These are phyloP conservation scores for Penicillium ochrochloron DNA, from an alignment of 495 filamentous ascomycete species.

Conservation along the genomic window DNA sequence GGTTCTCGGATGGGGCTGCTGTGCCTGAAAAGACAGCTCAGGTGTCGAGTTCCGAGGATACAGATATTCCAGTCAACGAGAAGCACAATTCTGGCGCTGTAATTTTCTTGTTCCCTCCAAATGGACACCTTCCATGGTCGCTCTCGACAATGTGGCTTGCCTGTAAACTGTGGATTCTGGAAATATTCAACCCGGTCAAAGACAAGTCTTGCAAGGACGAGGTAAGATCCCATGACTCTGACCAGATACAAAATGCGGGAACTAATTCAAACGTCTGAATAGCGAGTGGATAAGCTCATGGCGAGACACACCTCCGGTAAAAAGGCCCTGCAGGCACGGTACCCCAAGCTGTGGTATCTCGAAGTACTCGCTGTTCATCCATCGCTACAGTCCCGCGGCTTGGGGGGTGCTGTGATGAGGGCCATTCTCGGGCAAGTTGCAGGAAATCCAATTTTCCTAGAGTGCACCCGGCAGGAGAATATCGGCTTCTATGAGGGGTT, in stretches of 20 bases:
- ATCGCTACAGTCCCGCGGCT: conserved; percentile 31
- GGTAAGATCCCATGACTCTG: conserved; percentile 12
- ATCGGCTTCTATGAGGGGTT: conserved; percentile 34
- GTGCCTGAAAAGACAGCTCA: background rate
- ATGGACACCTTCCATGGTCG: conserved; percentile 21
- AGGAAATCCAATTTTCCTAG: conserved; percentile 28
- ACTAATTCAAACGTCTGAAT: background rate
- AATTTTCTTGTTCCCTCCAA: conserved; percentile 33
- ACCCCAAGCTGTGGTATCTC: conserved; percentile 34
- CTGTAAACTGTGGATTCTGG: conserved; percentile 30
- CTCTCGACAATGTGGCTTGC: conserved; percentile 13
- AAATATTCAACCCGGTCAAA: conserved; percentile 20
- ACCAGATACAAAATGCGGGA: no score
- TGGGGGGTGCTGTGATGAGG: conserved; percentile 27
- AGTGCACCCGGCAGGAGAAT: conserved; percentile 33
- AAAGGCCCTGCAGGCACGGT: conserved; percentile 13
- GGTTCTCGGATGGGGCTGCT: background rate
- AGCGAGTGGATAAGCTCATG: conserved; percentile 30
- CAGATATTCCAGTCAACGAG: background rate
- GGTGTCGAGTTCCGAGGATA: conserved; percentile 3
- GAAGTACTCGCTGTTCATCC: conserved; percentile 41
- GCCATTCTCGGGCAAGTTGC: conserved; percentile 21
- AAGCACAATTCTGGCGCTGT: conserved; percentile 28
- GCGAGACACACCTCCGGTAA: conserved; percentile 15
- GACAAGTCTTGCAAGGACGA: conserved; percentile 23